Conservation (phyloP, 805 yeast species). For the Metschnikowia anglica region DNA sequence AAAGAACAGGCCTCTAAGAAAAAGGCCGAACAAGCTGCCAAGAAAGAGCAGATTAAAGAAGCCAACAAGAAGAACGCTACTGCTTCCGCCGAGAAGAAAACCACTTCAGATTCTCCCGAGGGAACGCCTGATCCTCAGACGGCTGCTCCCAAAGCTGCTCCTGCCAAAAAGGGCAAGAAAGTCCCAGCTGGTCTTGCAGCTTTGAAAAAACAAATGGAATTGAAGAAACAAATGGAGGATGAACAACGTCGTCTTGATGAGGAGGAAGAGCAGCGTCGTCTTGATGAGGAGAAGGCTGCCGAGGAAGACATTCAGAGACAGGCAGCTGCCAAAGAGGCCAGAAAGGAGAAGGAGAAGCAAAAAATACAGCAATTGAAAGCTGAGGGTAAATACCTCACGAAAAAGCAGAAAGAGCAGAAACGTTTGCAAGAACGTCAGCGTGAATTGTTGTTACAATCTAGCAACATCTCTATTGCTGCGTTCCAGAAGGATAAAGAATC, state of each 20-base stretch:
- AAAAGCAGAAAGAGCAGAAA: constrained; percentile 93
- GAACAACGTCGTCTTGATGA: constrained; percentile 72
- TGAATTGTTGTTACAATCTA: constrained; percentile 73
- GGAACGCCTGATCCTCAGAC: constrained; percentile 35
- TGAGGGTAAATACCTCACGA: constrained; percentile 91
- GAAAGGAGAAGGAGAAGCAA: constrained; percentile 83
- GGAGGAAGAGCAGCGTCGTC: constrained; percentile 52
- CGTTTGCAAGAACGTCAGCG: constrained; percentile 84
- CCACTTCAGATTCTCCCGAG: constrained; percentile 24
- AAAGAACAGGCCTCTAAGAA: constrained; percentile 85
- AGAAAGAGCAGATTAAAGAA: constrained; percentile 55
- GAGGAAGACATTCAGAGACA: constrained; percentile 64
- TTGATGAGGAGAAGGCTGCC: constrained; percentile 50
- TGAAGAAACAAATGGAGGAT: constrained; percentile 84
- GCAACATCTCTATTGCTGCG: constrained; percentile 74
- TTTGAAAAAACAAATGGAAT: constrained; percentile 82
- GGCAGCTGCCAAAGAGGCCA: constrained; percentile 58
- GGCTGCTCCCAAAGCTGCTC: constrained; percentile 34
- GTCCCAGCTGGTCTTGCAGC: constrained; percentile 91
- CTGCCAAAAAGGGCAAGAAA: constrained; percentile 61
- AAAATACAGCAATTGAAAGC: constrained; percentile 91
- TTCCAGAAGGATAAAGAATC: constrained; percentile 43
- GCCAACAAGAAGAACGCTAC: constrained; percentile 46
- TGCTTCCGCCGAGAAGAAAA: constrained; percentile 27
- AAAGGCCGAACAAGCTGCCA: constrained; percentile 65